These are phyloP conservation scores for Debaryomyces nepalensis DNA, from an alignment of 1,139 yeast species.

Conservation along the genomic window DNA sequence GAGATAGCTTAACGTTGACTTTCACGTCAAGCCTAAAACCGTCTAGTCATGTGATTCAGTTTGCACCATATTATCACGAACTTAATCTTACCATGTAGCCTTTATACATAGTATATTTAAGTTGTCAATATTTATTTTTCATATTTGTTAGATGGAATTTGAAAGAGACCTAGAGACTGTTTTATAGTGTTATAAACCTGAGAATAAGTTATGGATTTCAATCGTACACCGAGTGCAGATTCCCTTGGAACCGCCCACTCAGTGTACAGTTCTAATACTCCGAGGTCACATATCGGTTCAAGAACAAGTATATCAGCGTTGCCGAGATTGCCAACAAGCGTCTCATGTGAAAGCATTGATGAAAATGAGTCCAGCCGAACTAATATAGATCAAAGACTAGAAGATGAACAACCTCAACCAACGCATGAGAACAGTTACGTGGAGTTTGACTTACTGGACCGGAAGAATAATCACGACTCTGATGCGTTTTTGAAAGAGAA, in stretches of 20 bases:
- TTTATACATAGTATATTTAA: too few relatives aligned
- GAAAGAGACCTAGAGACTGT: background rate
- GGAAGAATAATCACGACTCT: conserved; percentile 7
- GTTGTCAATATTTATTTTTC: background rate
- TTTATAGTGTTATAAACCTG: conserved; percentile 42
- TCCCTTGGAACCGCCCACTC: conserved; percentile 8
- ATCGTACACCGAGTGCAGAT: conserved; percentile 9
- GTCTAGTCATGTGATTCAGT: conserved; percentile 3
- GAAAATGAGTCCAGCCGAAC: background rate
- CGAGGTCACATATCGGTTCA: conserved; percentile 14
- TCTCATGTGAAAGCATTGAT: conserved; percentile 4
- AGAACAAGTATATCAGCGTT: conserved; percentile 19
- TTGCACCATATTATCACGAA: too few relatives aligned
- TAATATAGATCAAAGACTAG: conserved; percentile 14
- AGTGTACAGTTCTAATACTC: conserved; percentile 6
- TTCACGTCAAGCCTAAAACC: too few relatives aligned
- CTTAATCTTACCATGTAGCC: too few relatives aligned
- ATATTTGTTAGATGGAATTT: background rate
- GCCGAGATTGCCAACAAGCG: conserved; percentile 19
- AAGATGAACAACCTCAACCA: too few relatives aligned
- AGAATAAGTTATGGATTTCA: conserved; percentile 7
- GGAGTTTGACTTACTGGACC: conserved; percentile 36
- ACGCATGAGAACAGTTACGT: conserved; percentile 29
- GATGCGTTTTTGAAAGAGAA: conserved; percentile 13
- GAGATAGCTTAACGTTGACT: too few relatives aligned